A percentile compares a stretch with the other conserved stretches of the same genome.
Conservation (phyloP, 2,329 filamentous ascomycete genomes). For the Ophiostoma australiae region DNA sequence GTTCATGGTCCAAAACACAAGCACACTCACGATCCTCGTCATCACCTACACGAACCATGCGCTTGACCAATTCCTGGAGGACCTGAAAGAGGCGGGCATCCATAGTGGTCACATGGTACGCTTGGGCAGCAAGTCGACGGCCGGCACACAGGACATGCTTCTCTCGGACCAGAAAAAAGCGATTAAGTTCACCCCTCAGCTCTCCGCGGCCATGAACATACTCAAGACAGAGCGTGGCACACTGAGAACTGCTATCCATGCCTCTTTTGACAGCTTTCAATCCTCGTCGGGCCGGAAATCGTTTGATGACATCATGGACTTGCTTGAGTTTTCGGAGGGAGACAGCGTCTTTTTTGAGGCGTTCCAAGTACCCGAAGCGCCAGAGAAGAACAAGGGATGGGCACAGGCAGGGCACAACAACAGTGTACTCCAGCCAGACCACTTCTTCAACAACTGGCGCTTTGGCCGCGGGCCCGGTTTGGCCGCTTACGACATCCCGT, state of each 20-base stretch:
- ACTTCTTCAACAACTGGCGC: slow-evolving; percentile 53
- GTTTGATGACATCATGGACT: slow-evolving; percentile 29
- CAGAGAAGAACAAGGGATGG: slow-evolving; percentile 41
- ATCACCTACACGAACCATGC: slow-evolving; percentile 66
- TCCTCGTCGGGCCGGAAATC: not conserved
- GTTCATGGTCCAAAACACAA: slow-evolving; percentile 41
- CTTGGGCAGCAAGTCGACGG: slow-evolving; percentile 56
- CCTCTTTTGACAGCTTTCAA: not conserved
- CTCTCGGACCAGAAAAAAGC: slow-evolving; percentile 40
- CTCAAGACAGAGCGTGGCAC: slow-evolving; percentile 35
- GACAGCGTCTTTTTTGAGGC: slow-evolving; percentile 52
- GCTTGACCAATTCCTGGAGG: slow-evolving; percentile 60
- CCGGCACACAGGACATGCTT: slow-evolving; percentile 44
- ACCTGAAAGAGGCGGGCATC: slow-evolving; percentile 58
- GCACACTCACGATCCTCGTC: slow-evolving; percentile 54
- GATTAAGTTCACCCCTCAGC: slow-evolving; percentile 33
- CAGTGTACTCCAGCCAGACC: slow-evolving; percentile 40
- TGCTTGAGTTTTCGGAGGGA: slow-evolving; percentile 49
- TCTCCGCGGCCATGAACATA: slow-evolving; percentile 39
- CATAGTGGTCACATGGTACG: slow-evolving; percentile 48
- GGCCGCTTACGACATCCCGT: slow-evolving; percentile 27
- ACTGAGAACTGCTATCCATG: slow-evolving; percentile 26
- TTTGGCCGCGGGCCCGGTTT: slow-evolving; percentile 42
- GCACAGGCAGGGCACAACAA: slow-evolving; percentile 42
- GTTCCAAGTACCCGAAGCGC: slow-evolving; percentile 45